Evolutionary conservation across 768 basidiomycete genomes (phyloP), one percentile per base, ranked within the genome.

Genomic region (Naematelia aurantialba): DNA sequence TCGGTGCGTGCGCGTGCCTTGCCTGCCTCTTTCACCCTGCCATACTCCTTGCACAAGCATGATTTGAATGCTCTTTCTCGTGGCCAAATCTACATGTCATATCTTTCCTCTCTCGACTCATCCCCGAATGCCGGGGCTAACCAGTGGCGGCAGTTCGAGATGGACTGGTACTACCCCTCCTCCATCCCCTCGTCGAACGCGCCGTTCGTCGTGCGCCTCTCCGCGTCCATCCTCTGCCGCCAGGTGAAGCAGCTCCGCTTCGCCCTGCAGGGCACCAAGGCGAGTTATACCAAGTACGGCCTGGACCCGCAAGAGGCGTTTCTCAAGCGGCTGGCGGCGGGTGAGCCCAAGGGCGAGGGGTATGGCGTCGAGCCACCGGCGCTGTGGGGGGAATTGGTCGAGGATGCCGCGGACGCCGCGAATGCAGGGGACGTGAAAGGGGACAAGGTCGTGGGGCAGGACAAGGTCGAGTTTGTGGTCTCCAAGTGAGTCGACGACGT

Each of bases 301-400:
- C 73, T 89, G 21, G 89, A 91, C 74, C 78, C 84, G 2, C 89
- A 92, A 71, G 90, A 91, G 77, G 84, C 85, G 52, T 85, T 88
- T 63, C 82, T 90, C 51, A 85, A 85, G 69, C 79, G 75, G 11
- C 55, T 56, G 25, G 55, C 29, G 46, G 22, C 25, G 21, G 48
- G 52, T 42, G 29, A 29, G 17, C 24, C 30, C 2, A 30, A 17
- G 4, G 52, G 19, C 27, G 62, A 52, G 21, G 61, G 53, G 2
- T 59, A 49, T 42, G 63, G 57, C 8, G 42, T 17, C 26, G 68
- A 66, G 44, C 55, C 58, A 29, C 58, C 62, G 44, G 55, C 34
- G 21, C 59, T 49, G 8, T 70, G 69, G 63, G 70, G 70, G 1
- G 52, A 61, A n/a, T 39, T 89, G 80, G 27, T 86, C 76, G 4